Base-by-base conservation (phyloP, 805 yeast species). In the Saturnispora saitoi region DNA sequence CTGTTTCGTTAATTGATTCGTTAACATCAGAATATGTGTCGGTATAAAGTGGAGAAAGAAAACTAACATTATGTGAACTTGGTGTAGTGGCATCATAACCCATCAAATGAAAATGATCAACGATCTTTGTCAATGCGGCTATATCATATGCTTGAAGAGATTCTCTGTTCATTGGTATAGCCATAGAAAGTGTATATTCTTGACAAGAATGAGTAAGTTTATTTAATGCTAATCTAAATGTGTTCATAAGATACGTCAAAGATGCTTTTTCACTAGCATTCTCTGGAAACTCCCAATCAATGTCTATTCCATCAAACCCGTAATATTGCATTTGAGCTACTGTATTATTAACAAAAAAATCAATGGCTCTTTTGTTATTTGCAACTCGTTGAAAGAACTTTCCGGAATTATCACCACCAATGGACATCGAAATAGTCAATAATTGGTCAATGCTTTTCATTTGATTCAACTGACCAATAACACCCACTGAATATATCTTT, bases 281-380 rank as follows among this genome's bases (percentile, higher is more conserved):
- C 7, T 29, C 17, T 7, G 96, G 96, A 58, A 81, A 91, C 64
- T 91, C 99, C 96, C 96, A 91, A 66, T 91, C 99, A 28, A 91
- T 67, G 63, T 93, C 98, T 42, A 91, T 68, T 0, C 99, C 98
- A 62, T 93, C 97, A 58, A 93, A 81, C 0, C 84, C 82, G 59
- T 77, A 76, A 40, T 71, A 64, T 2, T 63, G 48, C 61, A 87
- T 69, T 22, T 76, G 63, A 0, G 64, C 61, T 0, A 77, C 68
- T 0, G 80, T 67, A 0, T 83, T 70, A 1, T 58, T 45, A 2
- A 80, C 75, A 61, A 90, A 86, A 0, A 39, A 60, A 1, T 61
- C 58, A 7, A 81, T 52, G 20, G 64, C 63, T 2, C 30, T 14
- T 1, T 42, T 45, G 32, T 60, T 56, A 1, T 50, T 42, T 2